Conservation (phyloP, 2,329 filamentous ascomycete genomes). For the Calonectria honghensis region DNA sequence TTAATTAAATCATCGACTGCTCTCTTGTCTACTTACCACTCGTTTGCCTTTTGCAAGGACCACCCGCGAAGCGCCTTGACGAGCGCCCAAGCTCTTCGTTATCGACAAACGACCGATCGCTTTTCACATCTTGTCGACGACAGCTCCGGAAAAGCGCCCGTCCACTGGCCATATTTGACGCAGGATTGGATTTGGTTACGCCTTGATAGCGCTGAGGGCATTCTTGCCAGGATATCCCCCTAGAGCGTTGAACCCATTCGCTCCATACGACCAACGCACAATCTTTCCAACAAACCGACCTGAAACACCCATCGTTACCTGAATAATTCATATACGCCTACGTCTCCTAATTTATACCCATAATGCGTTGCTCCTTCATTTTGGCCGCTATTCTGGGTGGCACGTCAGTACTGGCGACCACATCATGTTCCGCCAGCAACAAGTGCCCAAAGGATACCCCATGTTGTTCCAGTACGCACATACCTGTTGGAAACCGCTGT, state of each 20-base stretch:
- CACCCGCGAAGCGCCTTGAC: background rate
- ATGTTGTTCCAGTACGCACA: conserved; percentile 85
- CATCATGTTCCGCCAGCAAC: conserved; percentile 53
- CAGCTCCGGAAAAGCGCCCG: background rate
- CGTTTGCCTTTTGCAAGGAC: conserved; percentile 1
- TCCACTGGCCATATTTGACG: background rate
- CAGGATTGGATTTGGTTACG: no score
- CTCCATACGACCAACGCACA: background rate
- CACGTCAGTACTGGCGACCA: conserved; percentile 60
- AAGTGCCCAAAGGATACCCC: conserved; percentile 83
- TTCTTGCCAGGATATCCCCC: background rate
- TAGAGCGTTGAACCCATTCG: background rate
- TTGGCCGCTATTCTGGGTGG: conserved; percentile 57
- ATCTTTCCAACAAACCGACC: background rate
- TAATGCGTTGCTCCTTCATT: conserved; percentile 59
- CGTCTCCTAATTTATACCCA: conserved; percentile 37
- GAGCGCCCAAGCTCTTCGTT: background rate
- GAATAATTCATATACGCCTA: background rate
- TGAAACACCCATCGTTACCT: background rate
- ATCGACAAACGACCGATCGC: background rate
- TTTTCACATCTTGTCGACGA: background rate
- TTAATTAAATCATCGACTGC: background rate
- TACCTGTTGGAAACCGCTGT: background rate
- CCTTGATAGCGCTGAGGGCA: background rate
- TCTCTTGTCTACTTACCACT: background rate